A percentile compares a stretch with the other conserved stretches of the same genome.
Evolutionary conservation across 768 basidiomycete species (phyloP).

Genomic region (Collybia sordida): DNA sequence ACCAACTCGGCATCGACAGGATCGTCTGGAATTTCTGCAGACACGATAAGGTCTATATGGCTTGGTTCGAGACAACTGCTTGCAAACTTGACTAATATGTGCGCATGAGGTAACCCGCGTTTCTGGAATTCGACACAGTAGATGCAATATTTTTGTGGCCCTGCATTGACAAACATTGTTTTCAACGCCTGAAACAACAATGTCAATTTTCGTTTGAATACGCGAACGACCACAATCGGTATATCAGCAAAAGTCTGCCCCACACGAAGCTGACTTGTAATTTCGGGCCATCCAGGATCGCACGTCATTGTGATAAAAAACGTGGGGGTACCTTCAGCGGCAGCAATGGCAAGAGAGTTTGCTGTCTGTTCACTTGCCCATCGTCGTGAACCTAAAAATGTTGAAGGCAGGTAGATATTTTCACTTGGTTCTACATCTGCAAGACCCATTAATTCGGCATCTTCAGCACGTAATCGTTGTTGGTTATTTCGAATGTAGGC

Average conservation of each 20-base stretch:
- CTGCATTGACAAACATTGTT: constrained; percentile 23
- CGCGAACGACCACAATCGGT: no score
- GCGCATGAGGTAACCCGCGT: constrained; percentile 37
- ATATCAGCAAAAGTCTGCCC: no score
- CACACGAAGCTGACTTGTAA: constrained; percentile 24
- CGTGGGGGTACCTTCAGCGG: constrained; percentile 24
- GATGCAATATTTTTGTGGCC: constrained; percentile 26
- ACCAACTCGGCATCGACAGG: not conserved
- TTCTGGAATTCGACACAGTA: constrained; percentile 41
- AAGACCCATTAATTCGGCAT: no score
- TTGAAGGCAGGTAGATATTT: constrained; percentile 35
- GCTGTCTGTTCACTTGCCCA: constrained; percentile 37
- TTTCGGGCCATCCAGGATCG: no score
- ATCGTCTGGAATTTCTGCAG: not conserved
- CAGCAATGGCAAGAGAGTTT: constrained; percentile 33
- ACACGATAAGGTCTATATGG: no score
- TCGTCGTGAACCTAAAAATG: no score
- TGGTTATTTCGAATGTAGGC: constrained; percentile 32
- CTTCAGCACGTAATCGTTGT: not conserved
- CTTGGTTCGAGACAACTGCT: no score
- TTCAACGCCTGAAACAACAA: constrained; percentile 19
- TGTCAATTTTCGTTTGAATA: no score
- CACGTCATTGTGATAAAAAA: constrained; percentile 36
- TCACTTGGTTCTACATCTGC: constrained; percentile 19
- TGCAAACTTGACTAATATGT: constrained; percentile 31